Conservation (phyloP, 73 alveolate genomes). For the Blepharisma japonicum region DNA sequence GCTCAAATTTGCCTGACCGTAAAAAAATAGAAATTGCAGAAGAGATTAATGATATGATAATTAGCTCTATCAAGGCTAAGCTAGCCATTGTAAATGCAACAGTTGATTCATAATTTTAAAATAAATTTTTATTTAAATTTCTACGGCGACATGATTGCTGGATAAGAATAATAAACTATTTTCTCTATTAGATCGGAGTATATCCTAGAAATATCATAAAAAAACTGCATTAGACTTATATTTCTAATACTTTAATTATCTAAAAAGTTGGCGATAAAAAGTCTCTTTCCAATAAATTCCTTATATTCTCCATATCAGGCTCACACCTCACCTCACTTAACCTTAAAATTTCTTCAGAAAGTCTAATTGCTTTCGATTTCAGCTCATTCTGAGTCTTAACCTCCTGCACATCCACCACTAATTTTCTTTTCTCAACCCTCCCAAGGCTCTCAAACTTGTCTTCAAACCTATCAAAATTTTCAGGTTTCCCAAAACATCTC, state of each 20-base stretch:
- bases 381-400: not conserved
- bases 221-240: too few species aligned
- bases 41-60: not conserved
- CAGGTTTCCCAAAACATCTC: not conserved
- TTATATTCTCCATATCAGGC: not conserved
- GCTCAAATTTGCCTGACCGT: not conserved
- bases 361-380: not conserved
- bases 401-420: not conserved
- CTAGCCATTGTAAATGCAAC: not conserved
- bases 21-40: not conserved
- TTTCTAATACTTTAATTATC: too few species aligned
- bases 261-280: not conserved
- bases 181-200: too few species aligned
- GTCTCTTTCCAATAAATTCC: not conserved
- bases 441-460: not conserved
- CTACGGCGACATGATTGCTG: too few species aligned
- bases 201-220: too few species aligned
- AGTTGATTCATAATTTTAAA: too few species aligned
- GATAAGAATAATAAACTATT: too few species aligned
- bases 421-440: not conserved
- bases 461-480: not conserved
- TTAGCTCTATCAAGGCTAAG: not conserved
- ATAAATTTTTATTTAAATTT: too few species aligned
- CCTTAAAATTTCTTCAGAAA: slow-evolving; percentile 6
- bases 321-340: not conserved